Evolutionary conservation across 2,329 filamentous ascomycete genomes (phyloP).

Genomic region (Fusarium sp.): DNA sequence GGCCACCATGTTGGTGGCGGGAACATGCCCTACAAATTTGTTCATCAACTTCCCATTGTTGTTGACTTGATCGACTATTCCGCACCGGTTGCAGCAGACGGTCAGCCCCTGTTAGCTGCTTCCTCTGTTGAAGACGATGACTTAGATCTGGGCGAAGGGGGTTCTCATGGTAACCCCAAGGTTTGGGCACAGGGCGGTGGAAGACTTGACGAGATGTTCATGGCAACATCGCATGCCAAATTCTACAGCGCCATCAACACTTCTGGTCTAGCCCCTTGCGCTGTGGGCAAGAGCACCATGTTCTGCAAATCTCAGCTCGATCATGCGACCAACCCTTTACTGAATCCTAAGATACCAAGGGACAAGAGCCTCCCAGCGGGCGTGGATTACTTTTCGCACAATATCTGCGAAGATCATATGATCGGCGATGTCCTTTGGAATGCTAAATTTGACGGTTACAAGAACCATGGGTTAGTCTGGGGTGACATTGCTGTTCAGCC

Average conservation of each 20-base stretch:
- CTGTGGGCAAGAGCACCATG: constrained; percentile 98
- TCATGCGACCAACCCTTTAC: constrained; percentile 65
- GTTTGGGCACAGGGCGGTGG: constrained; percentile 69
- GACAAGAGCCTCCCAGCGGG: constrained; percentile 63
- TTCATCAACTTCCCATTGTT: constrained; percentile 90
- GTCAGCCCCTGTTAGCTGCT: constrained; percentile 45
- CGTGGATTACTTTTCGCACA: constrained; percentile 91
- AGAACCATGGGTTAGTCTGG: constrained; percentile 83
- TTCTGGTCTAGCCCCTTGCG: constrained; percentile 87
- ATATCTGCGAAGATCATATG: constrained; percentile 97
- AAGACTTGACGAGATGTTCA: constrained; percentile 91
- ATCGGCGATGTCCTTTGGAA: constrained; percentile 94
- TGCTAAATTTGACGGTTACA: constrained; percentile 67
- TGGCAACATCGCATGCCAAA: constrained; percentile 92
- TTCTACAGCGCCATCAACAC: constrained; percentile 98
- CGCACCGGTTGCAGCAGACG: constrained; percentile 24
- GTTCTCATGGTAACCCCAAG: constrained; percentile 37
- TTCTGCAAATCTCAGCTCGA: constrained; percentile 92
- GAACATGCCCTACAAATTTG: constrained; percentile 79
- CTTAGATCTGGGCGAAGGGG: constrained; percentile 35
- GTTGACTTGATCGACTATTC: constrained; percentile 69
- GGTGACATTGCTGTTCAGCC: constrained; percentile 92
- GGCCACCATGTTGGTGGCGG: constrained; percentile 66
- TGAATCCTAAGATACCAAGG: constrained; percentile 53
- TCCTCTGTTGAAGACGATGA: constrained; percentile 40